phyloP scores from a whole-genome alignment of 768 basidiomycete species.

The Phaeotremella skinneri region DNA sequence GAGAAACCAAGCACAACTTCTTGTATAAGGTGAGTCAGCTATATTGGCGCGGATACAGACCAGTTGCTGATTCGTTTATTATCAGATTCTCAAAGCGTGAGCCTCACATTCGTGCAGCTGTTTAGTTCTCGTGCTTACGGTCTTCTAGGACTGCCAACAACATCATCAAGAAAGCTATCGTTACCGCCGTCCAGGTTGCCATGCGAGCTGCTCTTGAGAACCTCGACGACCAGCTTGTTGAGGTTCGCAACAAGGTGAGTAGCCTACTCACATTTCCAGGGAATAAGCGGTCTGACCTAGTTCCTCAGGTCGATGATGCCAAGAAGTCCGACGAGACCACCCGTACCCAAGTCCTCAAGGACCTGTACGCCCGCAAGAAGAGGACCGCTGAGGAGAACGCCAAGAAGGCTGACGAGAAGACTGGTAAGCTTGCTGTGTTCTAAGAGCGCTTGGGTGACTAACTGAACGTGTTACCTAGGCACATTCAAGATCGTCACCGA shows the following conservation, averaged over 20 bases:
- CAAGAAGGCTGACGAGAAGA: conserved; percentile 47
- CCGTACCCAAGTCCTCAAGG: conserved; percentile 41
- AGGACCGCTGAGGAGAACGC: conserved; percentile 56
- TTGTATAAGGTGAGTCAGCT: conserved; percentile 57
- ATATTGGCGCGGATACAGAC: background rate
- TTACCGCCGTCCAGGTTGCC: conserved; percentile 63
- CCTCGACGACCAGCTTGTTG: conserved; percentile 81
- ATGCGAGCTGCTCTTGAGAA: conserved; percentile 80
- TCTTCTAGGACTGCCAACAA: conserved; percentile 68
- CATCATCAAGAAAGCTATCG: conserved; percentile 64
- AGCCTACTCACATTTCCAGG: background rate
- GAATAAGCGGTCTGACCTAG: conserved; percentile 54
- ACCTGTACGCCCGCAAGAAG: conserved; percentile 52
- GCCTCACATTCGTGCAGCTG: background rate
- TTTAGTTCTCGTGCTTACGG: conserved; percentile 55
- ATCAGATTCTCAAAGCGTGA: background rate
- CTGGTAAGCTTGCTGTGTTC: conserved; percentile 22
- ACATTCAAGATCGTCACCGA: conserved; percentile 77
- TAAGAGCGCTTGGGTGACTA: background rate
- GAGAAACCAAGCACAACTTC: conserved; percentile 85
- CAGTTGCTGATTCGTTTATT: background rate
- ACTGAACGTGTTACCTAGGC: conserved; percentile 5
- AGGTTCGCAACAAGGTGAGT: conserved; percentile 59
- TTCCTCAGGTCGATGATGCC: conserved; percentile 62
- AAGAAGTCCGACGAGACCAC: conserved; percentile 52